Evolutionary conservation across 2,329 filamentous ascomycete genomes (phyloP), one percentile per base, ranked within the genome.

Genomic region (Curvularia eragrostidis): DNA sequence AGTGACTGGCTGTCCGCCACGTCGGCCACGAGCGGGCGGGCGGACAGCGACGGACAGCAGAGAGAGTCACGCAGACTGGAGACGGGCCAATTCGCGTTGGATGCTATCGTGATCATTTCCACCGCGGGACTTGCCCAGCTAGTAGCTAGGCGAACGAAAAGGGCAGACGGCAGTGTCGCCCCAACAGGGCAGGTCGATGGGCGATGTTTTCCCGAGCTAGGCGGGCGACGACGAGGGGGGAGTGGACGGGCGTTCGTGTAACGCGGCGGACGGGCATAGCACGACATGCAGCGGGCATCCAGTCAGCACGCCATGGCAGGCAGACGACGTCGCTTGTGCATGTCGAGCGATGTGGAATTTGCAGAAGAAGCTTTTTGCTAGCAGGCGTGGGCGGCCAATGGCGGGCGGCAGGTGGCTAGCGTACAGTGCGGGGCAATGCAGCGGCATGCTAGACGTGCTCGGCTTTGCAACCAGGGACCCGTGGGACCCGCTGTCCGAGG

Each of bases 301-400:
- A 64, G 54, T 59, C 65, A 62, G 67, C 65, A 65, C 67, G 68
- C 62, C 59, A 66, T 61, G 62, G 58, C 64, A 59, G 63, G 61
- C 60, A 66, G 65, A 73, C 65, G 70, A 30, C 66, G 71, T 70
- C 54, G 68, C 62, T 63, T 54, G 59, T 65, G 61, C 56, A 65
- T 62, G 64, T 64, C 51, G 63, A 52, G 65, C 61, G 64, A 64
- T 66, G 68, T 65, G 67, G 66, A 61, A 66, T 69, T 67, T 71
- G 74, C 72, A 73, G 66, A 68, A 72, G 69, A 76, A 76, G 74
- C 71, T 74, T 75, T 75, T 73, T 64, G 56, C 64, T 72, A 71
- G 64, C 61, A 49, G 48, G 50, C 36, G 42, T 34, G 38, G 3
- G 7, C 46, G 42, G 54, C 74, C 73, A 75, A 76, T 76, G 38